A percentile compares a stretch with the other conserved stretches of the same genome.
phyloP scores from a whole-genome alignment of 257 asterid genomes.

The Salvia miltiorrhiza region DNA sequence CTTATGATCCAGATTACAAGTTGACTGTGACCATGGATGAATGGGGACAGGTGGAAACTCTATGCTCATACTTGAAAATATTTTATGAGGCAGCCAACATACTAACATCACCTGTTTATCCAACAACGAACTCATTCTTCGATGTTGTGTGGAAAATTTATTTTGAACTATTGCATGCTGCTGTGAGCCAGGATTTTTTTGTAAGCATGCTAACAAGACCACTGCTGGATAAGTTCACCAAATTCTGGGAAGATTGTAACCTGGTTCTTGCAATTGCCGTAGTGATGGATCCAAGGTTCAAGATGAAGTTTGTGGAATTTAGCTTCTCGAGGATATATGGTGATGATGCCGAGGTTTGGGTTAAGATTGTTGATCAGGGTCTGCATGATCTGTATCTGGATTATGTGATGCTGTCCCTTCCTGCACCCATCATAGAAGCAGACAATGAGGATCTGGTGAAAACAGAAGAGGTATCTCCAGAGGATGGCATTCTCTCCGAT shows the following conservation, averaged over 20 bases:
- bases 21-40: conserved; percentile 52
- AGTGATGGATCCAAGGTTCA: conserved; percentile 74
- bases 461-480: conserved; percentile 40
- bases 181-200: conserved; percentile 37
- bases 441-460: conserved; percentile 28
- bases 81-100: conserved; percentile 69
- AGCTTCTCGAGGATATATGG: conserved; percentile 52
- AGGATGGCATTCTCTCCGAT: conserved; percentile 30
- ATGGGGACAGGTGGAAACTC: conserved; percentile 62
- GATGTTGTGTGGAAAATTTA: conserved; percentile 56
- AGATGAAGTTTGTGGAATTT: conserved; percentile 54
- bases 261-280: conserved; percentile 62
- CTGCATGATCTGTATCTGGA: conserved; percentile 46
- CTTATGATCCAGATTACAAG: conserved; percentile 56
- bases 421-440: conserved; percentile 33
- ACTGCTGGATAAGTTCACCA: conserved; percentile 40
- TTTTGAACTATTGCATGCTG: conserved; percentile 45
- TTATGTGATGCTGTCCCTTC: conserved; percentile 39
- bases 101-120: conserved; percentile 41
- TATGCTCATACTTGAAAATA: conserved; percentile 55
- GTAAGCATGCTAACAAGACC: conserved; percentile 39
- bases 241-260: conserved; percentile 59
- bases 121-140: conserved; percentile 58
- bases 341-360: conserved; percentile 36
- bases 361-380: conserved; percentile 44